Conservation (phyloP, 192 early-diverging fungal species). For the Rhizophagus sp. region DNA sequence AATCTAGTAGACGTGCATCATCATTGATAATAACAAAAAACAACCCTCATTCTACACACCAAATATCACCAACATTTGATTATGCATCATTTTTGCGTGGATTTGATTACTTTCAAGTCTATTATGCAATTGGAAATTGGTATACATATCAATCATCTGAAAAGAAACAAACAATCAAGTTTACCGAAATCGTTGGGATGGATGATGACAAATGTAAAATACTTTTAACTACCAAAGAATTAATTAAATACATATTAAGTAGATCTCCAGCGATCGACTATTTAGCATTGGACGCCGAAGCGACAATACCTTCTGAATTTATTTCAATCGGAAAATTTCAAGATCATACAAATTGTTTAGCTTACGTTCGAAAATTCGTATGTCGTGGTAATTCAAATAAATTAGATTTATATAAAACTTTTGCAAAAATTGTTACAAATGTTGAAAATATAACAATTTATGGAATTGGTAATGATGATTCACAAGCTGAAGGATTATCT, state of each 20-base stretch:
- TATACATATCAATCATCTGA: slow-evolving; percentile 4
- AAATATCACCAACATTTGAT: neutral
- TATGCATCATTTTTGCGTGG: slow-evolving; percentile 10
- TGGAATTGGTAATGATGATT: neutral
- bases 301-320: neutral
- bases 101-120: slow-evolving; percentile 7
- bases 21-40: no score
- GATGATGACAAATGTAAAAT: neutral
- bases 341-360: neutral
- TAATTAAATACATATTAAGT: neutral
- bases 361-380: slow-evolving; percentile 3
- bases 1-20: no score
- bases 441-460: neutral
- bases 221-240: neutral
- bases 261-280: neutral
- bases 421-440: neutral
- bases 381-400: neutral
- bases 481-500: neutral
- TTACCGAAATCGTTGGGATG: neutral
- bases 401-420: neutral
- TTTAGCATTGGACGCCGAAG: neutral
- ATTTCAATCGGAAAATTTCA: neutral
- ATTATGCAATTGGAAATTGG: slow-evolving; percentile 7
- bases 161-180: neutral
- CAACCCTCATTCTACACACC: neutral